Percentiles rank a stretch among this genome's conserved stretches.
phyloP scores from a whole-genome alignment of 1,139 yeast species.

The Pichia inconspicua region DNA sequence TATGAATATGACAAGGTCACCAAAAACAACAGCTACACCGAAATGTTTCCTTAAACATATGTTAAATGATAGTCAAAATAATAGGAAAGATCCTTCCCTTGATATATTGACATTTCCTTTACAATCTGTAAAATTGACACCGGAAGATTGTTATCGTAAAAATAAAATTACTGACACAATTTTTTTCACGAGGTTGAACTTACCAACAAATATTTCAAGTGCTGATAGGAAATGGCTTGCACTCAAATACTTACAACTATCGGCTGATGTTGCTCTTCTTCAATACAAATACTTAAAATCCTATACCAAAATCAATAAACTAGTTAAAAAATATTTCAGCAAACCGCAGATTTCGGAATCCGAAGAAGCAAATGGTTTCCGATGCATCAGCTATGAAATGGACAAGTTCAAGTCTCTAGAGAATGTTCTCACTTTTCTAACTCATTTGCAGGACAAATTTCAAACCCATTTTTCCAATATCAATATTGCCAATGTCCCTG shows the following conservation, averaged over 20 bases:
- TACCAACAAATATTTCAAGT: constrained; percentile 7
- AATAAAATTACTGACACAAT: background rate
- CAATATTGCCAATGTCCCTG: background rate
- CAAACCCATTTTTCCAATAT: constrained; percentile 4
- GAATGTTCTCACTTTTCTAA: constrained; percentile 14
- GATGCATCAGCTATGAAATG: constrained; percentile 21
- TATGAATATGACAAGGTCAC: background rate
- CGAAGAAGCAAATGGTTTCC: constrained; percentile 26
- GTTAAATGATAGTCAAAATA: background rate
- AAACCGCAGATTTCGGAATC: constrained; percentile 22
- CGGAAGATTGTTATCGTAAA: constrained; percentile 7
- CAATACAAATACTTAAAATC: constrained; percentile 25
- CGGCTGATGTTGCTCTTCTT: constrained; percentile 21
- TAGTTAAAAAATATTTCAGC: constrained; percentile 25
- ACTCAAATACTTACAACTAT: constrained; percentile 21
- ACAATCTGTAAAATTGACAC: constrained; percentile 9
- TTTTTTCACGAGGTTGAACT: background rate
- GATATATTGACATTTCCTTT: constrained; percentile 8
- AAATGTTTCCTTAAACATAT: too few species aligned
- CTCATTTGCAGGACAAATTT: constrained; percentile 15
- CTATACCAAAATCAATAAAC: constrained; percentile 22
- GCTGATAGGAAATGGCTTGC: constrained; percentile 13
- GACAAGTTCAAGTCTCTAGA: constrained; percentile 23
- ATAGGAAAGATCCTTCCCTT: background rate
- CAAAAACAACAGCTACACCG: background rate